phyloP scores from a whole-genome alignment of 371 early-diverging fungal species.

The Phascolomyces articulosus region DNA sequence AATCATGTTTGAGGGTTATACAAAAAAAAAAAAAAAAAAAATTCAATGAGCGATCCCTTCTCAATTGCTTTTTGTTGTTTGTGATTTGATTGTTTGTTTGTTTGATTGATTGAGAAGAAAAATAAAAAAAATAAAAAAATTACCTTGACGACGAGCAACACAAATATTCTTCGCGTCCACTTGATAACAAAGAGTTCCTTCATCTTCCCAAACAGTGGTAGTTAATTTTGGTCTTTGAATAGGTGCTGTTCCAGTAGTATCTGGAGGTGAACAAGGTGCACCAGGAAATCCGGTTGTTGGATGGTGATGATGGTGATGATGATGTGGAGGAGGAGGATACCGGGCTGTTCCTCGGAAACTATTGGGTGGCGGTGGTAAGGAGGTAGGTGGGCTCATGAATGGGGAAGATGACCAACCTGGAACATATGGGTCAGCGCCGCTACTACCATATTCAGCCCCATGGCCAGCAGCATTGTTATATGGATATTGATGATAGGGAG shows the following conservation, averaged over 20 bases:
- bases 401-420: conserved; percentile 14
- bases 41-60: conserved; percentile 3
- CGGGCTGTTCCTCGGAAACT: too few relatives aligned
- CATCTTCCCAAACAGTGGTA: conserved; percentile 86
- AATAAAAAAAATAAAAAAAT: not conserved
- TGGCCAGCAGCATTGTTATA: not conserved
- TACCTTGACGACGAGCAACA: conserved; percentile 81
- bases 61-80: too few relatives aligned
- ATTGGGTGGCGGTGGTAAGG: conserved; percentile 22
- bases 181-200: conserved; percentile 78
- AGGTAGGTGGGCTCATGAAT: conserved; percentile 9
- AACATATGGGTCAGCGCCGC: conserved; percentile 6
- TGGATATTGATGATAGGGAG: conserved; percentile 7
- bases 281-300: conserved; percentile 11
- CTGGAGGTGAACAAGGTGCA: conserved; percentile 8
- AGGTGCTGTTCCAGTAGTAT: conserved; percentile 18
- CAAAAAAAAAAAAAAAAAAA: not conserved
- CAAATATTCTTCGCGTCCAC: conserved; percentile 80
- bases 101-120: not conserved
- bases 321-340: too few relatives aligned
- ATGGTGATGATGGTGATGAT: not conserved
- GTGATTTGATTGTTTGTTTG: conserved; percentile 3
- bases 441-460: conserved; percentile 2
- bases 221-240: conserved; percentile 67
- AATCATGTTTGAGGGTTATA: too few relatives aligned